phyloP scores from a whole-genome alignment of 345 rosid genomes.

The Garcia nutans region DNA sequence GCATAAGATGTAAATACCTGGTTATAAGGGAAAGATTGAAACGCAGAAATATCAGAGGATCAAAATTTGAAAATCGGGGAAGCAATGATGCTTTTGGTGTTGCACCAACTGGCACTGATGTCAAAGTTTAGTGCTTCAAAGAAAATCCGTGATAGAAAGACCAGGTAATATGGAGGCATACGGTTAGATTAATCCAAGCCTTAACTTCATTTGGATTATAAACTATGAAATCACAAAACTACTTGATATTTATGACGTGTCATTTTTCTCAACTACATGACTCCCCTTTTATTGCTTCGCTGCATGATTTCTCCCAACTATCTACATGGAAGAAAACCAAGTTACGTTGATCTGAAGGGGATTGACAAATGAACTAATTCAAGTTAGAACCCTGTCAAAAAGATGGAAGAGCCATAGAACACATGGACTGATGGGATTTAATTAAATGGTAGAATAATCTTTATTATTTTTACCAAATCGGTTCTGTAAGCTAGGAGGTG shows the following conservation, averaged over 20 bases:
- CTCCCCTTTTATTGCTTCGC: neutral
- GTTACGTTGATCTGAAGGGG: neutral
- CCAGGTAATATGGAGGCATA: neutral
- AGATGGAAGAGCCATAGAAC: neutral
- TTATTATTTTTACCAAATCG: neutral
- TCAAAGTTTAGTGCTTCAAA: neutral
- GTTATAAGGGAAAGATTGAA: neutral
- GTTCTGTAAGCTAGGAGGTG: neutral
- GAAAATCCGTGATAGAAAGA: neutral
- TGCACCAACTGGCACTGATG: neutral
- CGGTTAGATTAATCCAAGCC: neutral
- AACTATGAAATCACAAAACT: neutral
- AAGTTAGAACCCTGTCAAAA: neutral
- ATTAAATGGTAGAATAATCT: neutral
- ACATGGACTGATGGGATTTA: neutral
- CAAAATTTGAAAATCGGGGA: neutral
- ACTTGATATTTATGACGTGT: neutral
- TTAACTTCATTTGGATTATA: neutral
- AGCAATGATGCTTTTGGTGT: neutral
- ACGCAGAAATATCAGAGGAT: neutral
- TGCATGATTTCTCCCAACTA: neutral
- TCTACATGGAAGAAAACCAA: neutral
- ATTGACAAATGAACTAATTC: neutral
- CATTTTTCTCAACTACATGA: neutral
- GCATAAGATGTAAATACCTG: neutral